phyloP scores from a whole-genome alignment of 23 red algal genomes.

The Gracilariopsis chorda region DNA sequence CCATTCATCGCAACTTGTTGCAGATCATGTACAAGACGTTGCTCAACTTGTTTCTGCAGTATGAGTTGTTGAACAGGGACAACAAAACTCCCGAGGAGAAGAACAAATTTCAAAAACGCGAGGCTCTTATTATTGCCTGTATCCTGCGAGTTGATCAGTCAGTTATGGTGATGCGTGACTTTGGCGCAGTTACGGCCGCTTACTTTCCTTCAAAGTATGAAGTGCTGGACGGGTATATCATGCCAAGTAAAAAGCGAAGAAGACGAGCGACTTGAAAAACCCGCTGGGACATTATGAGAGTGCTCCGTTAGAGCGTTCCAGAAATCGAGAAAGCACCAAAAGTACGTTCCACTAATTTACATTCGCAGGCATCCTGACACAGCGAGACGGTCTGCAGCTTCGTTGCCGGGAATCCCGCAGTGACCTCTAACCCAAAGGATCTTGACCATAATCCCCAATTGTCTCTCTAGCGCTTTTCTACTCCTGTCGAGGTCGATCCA shows the following conservation, averaged over 20 bases:
- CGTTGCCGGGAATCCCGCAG: slow-evolving; percentile 67
- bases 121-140: slow-evolving; percentile 1
- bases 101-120: background rate
- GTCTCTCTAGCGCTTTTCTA: background rate
- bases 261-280: background rate
- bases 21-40: slow-evolving; percentile 43
- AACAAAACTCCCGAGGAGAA: slow-evolving; percentile 2
- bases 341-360: background rate
- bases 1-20: background rate
- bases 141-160: slow-evolving; percentile 48
- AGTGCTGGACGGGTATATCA: slow-evolving; percentile 36
- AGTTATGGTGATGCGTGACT: slow-evolving; percentile 57
- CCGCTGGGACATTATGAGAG: background rate
- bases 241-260: slow-evolving; percentile 16
- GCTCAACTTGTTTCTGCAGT: slow-evolving; percentile 33
- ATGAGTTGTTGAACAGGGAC: slow-evolving; percentile 20
- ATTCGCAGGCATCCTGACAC: background rate
- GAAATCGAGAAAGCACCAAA: too few relatives aligned
- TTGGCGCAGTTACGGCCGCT: slow-evolving; percentile 16
- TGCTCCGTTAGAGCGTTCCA: too few relatives aligned
- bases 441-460: slow-evolving; percentile 4
- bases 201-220: slow-evolving; percentile 59
- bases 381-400: slow-evolving; percentile 78
- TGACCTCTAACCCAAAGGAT: slow-evolving; percentile 81
- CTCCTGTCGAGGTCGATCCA: slow-evolving; percentile 51